These are phyloP conservation scores for Pyrenophora seminiperda DNA, from an alignment of 2,329 filamentous ascomycete species.

Conservation along the genomic window DNA sequence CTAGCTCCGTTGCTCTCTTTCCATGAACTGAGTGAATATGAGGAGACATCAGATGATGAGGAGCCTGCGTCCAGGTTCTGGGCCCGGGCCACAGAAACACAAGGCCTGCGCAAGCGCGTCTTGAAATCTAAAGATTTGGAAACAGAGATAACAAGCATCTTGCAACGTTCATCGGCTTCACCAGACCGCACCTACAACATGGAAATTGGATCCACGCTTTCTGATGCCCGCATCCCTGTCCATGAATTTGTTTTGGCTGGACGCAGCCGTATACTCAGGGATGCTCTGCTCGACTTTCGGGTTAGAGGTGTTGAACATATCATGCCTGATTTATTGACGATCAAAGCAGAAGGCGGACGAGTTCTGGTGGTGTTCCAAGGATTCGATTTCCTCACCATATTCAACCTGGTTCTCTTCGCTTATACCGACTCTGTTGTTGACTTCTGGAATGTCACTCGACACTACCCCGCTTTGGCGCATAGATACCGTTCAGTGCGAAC, in stretches of 20 bases:
- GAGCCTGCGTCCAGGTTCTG: conserved; percentile 56
- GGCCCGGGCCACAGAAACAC: conserved; percentile 55
- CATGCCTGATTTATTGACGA: conserved; percentile 64
- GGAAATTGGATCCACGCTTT: conserved; percentile 60
- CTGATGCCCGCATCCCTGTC: conserved; percentile 74
- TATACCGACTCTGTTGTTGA: conserved; percentile 83
- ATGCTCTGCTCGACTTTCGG: conserved; percentile 64
- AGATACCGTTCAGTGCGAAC: conserved; percentile 79
- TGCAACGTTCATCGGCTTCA: conserved; percentile 38
- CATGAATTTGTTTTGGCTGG: conserved; percentile 81
- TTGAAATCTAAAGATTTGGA: conserved; percentile 70
- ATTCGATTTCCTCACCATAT: conserved; percentile 75
- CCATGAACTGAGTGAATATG: conserved; percentile 58
- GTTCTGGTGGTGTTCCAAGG: conserved; percentile 68
- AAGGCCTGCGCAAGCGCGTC: conserved; percentile 60
- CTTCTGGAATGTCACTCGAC: conserved; percentile 80
- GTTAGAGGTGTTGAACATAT: conserved; percentile 60
- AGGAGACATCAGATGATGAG: conserved; percentile 51
- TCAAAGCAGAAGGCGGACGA: conserved; percentile 60
- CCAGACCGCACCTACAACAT: conserved; percentile 53
- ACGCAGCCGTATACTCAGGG: conserved; percentile 68
- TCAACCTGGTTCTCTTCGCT: conserved; percentile 78
- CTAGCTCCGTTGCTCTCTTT: conserved; percentile 73
- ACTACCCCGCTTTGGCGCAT: conserved; percentile 67
- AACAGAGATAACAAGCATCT: conserved; percentile 61